Evolutionary conservation across 768 basidiomycete species (phyloP).

Genomic region (Termitomyces sp.): DNA sequence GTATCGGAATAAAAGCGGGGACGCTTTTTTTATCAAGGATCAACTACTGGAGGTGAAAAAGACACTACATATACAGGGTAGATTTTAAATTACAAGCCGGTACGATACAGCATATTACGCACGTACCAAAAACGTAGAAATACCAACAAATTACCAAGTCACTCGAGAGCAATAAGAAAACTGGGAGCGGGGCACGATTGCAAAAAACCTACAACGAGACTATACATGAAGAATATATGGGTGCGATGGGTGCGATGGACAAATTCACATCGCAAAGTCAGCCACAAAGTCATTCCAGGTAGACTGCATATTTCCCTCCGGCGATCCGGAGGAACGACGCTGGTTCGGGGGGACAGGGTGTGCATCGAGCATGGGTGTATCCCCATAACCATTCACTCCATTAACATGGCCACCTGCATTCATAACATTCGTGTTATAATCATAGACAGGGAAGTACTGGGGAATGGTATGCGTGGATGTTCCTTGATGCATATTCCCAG

Average conservation of each 20-base stretch:
- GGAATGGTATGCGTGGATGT: conserved; percentile 36
- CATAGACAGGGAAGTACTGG: conserved; percentile 72
- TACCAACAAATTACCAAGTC: no score
- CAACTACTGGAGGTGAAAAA: neutral
- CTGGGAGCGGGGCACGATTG: no score
- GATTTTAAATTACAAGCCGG: neutral
- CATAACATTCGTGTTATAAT: conserved; percentile 45
- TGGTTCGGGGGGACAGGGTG: conserved; percentile 31
- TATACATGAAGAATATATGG: neutral
- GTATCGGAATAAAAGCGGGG: no score
- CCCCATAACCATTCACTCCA: conserved; percentile 14
- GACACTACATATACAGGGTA: neutral
- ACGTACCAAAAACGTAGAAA: neutral
- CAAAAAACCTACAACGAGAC: neutral
- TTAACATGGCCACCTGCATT: conserved; percentile 11
- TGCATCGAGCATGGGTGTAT: conserved; percentile 33
- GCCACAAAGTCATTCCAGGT: conserved; percentile 64
- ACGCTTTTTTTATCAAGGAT: neutral
- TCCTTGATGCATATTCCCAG: conserved; percentile 9
- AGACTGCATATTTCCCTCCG: conserved; percentile 55
- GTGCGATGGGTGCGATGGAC: no score
- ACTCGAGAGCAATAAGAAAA: neutral
- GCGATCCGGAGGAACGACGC: conserved; percentile 46
- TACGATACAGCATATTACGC: neutral
- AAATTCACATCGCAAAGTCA: conserved; percentile 29